Base-by-base conservation (phyloP, 2,329 filamentous ascomycete genomes). In the Leptographium lundbergii region DNA sequence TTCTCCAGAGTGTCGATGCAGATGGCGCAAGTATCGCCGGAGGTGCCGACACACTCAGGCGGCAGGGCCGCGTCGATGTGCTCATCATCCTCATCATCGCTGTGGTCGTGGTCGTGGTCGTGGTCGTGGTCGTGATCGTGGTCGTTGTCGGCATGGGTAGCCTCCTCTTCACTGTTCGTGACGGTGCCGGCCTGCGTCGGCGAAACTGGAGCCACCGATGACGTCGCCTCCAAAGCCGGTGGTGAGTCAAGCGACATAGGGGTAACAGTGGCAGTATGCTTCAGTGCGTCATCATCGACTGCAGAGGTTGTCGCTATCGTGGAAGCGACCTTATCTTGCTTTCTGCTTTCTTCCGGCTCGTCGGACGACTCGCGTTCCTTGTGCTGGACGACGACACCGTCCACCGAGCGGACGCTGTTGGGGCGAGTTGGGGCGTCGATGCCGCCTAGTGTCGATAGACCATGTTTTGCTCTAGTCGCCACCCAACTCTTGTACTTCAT, bases 401-500 rank as follows among this genome's bases (percentile, higher is more conserved):
- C 81, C 50, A 81, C 82, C 63, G 88, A 81, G 64, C 84, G 86
- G 34, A 95, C 68, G 68, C 89, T 95, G 56, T 79, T 82, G 39
- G 90, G 81, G 62, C 88, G 79, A 70, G 87, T 95, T 4, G 82
- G 76, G 13, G 84, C 81, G 11, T 87, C 86, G 59, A 97, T 89
- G 45, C 92, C 94, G 58, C 92, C 94, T 58, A 83, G 82, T 11
- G 90, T 87, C 4, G 92, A 86, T 54, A 97, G 75, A 9, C 92
- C 94, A 70, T 95, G 84, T 60, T 86, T 83, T 59, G 91, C 91
- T 61, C 92, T 86, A 59, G 84, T 84, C 7, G 88, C 86, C 61
- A 94, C 87, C 92, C 94, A 99, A 57, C 81, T 83, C 76, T 99
- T 97, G 81, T 99, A 99, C 73, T 97, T 97, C 66, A 85, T 86